Conservation (phyloP, 352 stramenopile species). For the Phytopythium boreale region DNA sequence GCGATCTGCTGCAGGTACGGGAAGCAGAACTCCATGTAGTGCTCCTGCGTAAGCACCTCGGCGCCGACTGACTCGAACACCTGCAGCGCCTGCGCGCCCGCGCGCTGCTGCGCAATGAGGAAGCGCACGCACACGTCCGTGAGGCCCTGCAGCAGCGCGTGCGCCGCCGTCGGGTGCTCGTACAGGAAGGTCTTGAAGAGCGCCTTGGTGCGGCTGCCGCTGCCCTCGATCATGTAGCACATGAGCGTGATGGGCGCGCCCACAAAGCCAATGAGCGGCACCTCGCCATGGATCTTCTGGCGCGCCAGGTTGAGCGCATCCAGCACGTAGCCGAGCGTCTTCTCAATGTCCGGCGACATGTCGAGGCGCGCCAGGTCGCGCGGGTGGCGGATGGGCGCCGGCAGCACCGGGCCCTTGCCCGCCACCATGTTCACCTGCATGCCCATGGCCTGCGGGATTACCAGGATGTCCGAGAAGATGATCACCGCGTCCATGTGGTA, state of each 20-base stretch:
- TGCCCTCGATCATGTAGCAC: constrained; percentile 98
- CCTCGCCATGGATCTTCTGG: constrained; percentile 85
- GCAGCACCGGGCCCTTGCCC: constrained; percentile 89
- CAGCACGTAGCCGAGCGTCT: constrained; percentile 95
- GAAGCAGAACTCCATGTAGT: constrained; percentile 95
- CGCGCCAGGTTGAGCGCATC: constrained; percentile 94
- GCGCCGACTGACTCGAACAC: constrained; percentile 98
- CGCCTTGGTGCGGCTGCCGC: constrained; percentile 93
- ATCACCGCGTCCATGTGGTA: constrained; percentile 97
- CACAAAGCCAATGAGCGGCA: constrained; percentile 98
- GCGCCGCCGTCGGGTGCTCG: constrained; percentile 89
- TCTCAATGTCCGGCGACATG: constrained; percentile 87
- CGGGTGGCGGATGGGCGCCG: constrained; percentile 70
- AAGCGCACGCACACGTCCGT: constrained; percentile 96
- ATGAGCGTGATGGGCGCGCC: constrained; percentile 96
- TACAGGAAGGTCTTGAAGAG: constrained; percentile 95
- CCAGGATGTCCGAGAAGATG: constrained; percentile 99
- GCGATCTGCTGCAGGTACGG: constrained; percentile 88
- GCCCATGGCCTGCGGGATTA: constrained; percentile 96
- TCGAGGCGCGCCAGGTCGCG: constrained; percentile 91
- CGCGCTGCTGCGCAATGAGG: constrained; percentile 91
- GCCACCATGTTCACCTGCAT: constrained; percentile 96
- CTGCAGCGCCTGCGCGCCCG: constrained; percentile 94
- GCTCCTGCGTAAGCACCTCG: constrained; percentile 90
- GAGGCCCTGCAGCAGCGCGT: constrained; percentile 91